A percentile compares a stretch with the other conserved stretches of the same genome.
These are phyloP conservation scores for Polyplosphaeria fusca DNA, from an alignment of 495 filamentous ascomycete species.

Conservation along the genomic window DNA sequence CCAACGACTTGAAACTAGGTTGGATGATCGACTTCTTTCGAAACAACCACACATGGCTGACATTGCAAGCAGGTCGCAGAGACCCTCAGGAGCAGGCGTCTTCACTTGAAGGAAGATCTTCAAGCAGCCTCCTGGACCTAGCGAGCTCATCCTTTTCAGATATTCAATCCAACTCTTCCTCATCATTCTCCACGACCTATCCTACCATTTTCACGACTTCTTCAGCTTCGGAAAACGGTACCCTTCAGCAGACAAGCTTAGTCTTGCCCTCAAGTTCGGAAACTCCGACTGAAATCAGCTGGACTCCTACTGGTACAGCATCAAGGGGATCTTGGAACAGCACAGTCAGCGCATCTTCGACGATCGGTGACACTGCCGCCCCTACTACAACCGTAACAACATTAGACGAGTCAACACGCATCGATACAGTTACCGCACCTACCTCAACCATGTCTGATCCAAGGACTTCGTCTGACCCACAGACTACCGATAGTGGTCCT, in stretches of 20 bases:
- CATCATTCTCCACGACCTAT: too few relatives aligned
- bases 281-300: not conserved
- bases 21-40: not conserved
- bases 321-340: not conserved
- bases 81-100: too few relatives aligned
- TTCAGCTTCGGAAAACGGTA: too few relatives aligned
- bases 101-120: too few relatives aligned
- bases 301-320: not conserved
- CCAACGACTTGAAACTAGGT: not conserved
- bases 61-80: too few relatives aligned
- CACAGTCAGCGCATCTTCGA: not conserved
- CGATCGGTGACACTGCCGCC: not conserved
- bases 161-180: too few relatives aligned
- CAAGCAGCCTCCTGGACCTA: too few relatives aligned
- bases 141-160: too few relatives aligned
- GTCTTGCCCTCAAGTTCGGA: too few relatives aligned
- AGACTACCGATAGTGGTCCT: not conserved
- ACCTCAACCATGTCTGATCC: not conserved
- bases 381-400: not conserved
- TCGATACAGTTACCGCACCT: not conserved
- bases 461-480: not conserved
- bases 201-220: too few relatives aligned
- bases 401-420: not conserved
- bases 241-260: too few relatives aligned
- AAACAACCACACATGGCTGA: too few relatives aligned